These are phyloP conservation scores for Closterium sp. DNA, from an alignment of 139 green algal genomes.

Conservation along the genomic window DNA sequence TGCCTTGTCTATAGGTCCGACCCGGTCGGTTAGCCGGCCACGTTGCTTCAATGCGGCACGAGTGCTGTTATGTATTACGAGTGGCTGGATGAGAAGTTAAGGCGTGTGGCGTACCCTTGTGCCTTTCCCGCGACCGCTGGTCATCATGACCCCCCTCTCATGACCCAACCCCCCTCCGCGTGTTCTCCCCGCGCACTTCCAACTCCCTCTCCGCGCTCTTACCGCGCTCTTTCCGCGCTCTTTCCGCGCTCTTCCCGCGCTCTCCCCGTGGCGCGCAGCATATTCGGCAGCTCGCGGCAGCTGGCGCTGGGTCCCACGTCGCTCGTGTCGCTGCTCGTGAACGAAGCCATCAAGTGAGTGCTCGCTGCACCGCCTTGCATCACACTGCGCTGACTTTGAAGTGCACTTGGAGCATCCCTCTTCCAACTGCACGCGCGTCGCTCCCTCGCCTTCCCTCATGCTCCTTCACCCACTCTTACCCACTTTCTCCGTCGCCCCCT, in stretches of 20 bases:
- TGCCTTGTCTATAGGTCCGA: too few relatives aligned
- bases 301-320: slow-evolving; percentile 6
- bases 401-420: too few relatives aligned
- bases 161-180: background rate
- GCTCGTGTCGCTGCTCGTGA: background rate
- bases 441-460: background rate
- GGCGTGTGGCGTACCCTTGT: background rate
- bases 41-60: background rate
- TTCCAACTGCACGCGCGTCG: background rate
- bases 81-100: background rate
- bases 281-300: slow-evolving; percentile 14
- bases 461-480: too few relatives aligned
- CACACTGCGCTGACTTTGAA: too few relatives aligned
- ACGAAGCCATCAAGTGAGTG: slow-evolving; percentile 16
- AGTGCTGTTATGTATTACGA: background rate
- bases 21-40: background rate
- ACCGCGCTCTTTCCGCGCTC: too few relatives aligned
- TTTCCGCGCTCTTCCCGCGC: too few relatives aligned
- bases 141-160: background rate
- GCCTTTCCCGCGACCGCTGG: background rate
- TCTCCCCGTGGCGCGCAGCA: background rate
- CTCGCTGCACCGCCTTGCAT: background rate
- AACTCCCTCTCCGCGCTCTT: too few relatives aligned
- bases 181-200: too few relatives aligned
- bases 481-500: too few relatives aligned